These are phyloP conservation scores for Debaryomycetaceae sp. DNA, from an alignment of 1,139 yeast genomes.

Conservation along the genomic window DNA sequence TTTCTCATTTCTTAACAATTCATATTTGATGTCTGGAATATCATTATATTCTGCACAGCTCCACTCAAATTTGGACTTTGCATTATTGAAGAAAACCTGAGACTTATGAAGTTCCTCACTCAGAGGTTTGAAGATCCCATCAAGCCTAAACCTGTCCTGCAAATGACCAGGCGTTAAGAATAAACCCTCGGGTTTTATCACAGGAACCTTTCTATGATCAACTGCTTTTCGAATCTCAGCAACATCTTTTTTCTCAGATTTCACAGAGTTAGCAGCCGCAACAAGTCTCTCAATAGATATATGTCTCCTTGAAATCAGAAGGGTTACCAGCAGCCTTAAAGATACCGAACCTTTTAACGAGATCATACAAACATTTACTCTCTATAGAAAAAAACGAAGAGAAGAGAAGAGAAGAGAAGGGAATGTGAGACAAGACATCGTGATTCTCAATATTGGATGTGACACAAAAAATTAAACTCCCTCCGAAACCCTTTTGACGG, in stretches of 20 bases:
- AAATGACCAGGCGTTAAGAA: slow-evolving; percentile 25
- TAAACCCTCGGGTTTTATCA: slow-evolving; percentile 7
- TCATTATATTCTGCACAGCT: slow-evolving; percentile 48
- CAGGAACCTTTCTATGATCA: not conserved
- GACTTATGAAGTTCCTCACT: slow-evolving; percentile 10
- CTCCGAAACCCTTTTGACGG: slow-evolving; percentile 1
- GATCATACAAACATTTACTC: too few relatives aligned
- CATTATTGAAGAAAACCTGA: slow-evolving; percentile 40
- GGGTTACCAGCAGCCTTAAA: too few relatives aligned
- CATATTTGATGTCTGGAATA: slow-evolving; percentile 56
- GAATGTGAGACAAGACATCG: too few relatives aligned
- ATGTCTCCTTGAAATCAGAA: not conserved
- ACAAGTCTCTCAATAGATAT: not conserved
- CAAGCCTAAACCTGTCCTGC: slow-evolving; percentile 20
- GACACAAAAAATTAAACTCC: not conserved
- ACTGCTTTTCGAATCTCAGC: not conserved
- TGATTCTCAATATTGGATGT: too few relatives aligned
- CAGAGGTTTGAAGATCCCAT: slow-evolving; percentile 14
- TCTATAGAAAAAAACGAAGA: too few relatives aligned
- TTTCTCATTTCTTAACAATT: slow-evolving; percentile 22
- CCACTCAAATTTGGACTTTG: slow-evolving; percentile 56
- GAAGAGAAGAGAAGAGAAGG: too few relatives aligned
- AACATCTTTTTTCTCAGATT: not conserved
- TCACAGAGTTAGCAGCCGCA: not conserved
- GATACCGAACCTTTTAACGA: too few relatives aligned